Evolutionary conservation across 2,329 filamentous ascomycete genomes (phyloP), one percentile per base, ranked within the genome.

Genomic region (Talaromyces sp.): DNA sequence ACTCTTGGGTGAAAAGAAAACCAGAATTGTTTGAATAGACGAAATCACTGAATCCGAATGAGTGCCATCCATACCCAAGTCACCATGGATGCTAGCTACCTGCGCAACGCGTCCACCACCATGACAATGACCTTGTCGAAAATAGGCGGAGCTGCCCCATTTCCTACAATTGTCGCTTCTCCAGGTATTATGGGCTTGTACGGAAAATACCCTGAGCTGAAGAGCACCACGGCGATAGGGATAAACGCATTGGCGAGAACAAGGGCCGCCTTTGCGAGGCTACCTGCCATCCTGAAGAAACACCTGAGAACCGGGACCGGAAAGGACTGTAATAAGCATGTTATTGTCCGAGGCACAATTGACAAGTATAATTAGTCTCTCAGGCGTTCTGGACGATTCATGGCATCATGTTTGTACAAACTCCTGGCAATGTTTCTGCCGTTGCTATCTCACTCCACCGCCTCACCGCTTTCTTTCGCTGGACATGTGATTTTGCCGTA

Each of bases 61-160:
- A 47, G 36, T 57, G 40, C 55, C 23, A 23, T 60, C 65, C 72
- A 56, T 12, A 23, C 28, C n/a, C 23, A 36, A 59, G 33, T 16
- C 34, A 23, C 30, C 52, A 40, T 60, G 8, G 33, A 31, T 44
- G 51, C 34, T 59, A 58, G 36, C 63, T 82, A 92, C 90, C 91
- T 96, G 76, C 93, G 85, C 74, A 99, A 77, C 28, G 95, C 94
- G 83, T 99, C 95, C 31, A 99, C 90, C 6, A 99, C 92, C 94
- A 99, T 98, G 75, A 99, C 97, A 59, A 99, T 82, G 59, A 98
- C 81, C 70, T 89, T 92, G 76, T 98, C 87, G 75, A 99, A 99
- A 0, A 89, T 87, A 36, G 90, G 84, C 56, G 82, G 76, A 3
- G 89, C 87, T 6, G 82, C 82, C 56, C 83, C 70, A 65, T 86